Evolutionary conservation across 2,329 filamentous ascomycete species (phyloP), one percentile per base, ranked within the genome.

Genomic region (Davidsoniella australis): DNA sequence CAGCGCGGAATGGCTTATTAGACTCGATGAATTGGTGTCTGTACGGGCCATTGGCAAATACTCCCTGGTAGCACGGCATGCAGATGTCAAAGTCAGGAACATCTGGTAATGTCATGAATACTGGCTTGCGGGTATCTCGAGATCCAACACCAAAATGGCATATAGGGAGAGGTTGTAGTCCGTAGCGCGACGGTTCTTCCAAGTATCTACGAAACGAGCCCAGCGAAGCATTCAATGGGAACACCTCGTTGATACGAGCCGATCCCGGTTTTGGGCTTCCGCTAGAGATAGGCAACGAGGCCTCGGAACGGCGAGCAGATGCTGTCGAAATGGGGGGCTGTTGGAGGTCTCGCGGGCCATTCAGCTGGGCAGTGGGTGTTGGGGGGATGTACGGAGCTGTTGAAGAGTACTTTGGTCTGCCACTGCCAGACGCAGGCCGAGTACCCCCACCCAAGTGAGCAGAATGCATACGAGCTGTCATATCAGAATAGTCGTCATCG

Each of bases 71-170:
- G 64, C 89, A 96, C 10, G 75, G 76, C 0, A 85, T 84, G 57
- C 89, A 95, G 42, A 95, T 81, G 54, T 85, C 77, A 56, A 95
- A 82, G 53, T 75, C 75, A 10, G 78, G 73, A 53, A 79, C 75
- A 12, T 77, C 75, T 3, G 76, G 76, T 4, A 95, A 68, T 0
- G 81, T 88, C 54, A 87, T 78, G 85, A 88, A 95, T 12, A 47
- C 26, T 58, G 91, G 85, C 54, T 80, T 69, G 53, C 79, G 72
- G 1, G 79, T 78, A 8, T 73, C 66, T 10, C 76, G 72, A 9
- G 76, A 74, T 4, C 71, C 66, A 38, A 72, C 75, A 53, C 85
- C 73, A 5, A 80, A 53, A 33, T 49, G 80, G 38, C 52, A 54
- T 3, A 44, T 71, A 2, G 82, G 76, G 12, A 88, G 68, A 18